These are phyloP conservation scores for Globisporangium iwayamae DNA, from an alignment of 352 stramenopile species.

Conservation along the genomic window DNA sequence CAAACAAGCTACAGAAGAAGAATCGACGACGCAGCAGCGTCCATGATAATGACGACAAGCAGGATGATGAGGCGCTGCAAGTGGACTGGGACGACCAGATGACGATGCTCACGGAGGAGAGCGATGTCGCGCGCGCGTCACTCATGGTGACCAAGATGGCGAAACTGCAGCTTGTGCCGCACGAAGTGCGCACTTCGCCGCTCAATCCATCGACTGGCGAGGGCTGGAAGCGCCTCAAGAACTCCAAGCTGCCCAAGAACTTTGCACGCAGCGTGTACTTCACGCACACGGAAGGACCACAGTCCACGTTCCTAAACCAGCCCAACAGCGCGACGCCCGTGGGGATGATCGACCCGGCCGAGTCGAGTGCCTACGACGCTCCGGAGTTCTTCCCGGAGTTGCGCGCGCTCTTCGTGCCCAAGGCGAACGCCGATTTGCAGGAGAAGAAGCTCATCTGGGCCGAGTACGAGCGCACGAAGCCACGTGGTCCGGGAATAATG, in stretches of 20 bases:
- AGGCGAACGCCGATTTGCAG: constrained; percentile 43
- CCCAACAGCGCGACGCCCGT: constrained; percentile 59
- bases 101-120: constrained; percentile 39
- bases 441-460: constrained; percentile 59
- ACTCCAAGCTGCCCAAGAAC: constrained; percentile 41
- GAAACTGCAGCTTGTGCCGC: constrained; percentile 43
- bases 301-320: constrained; percentile 61
- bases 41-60: constrained; percentile 18
- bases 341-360: constrained; percentile 64
- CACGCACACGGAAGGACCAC: constrained; percentile 49
- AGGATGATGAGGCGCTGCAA: constrained; percentile 29
- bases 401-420: constrained; percentile 51
- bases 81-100: constrained; percentile 47
- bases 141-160: constrained; percentile 58
- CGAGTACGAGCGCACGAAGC: constrained; percentile 22
- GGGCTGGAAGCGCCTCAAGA: constrained; percentile 75
- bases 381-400: constrained; percentile 65
- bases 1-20: constrained; percentile 4
- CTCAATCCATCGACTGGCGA: constrained; percentile 30
- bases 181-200: constrained; percentile 11
- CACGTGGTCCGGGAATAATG: not conserved
- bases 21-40: not conserved
- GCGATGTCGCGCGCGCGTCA: constrained; percentile 42
- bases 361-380: constrained; percentile 53
- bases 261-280: constrained; percentile 64